A percentile compares a stretch with the other conserved stretches of the same genome.
Conservation (phyloP, 1,284 basidiomycete genomes). For the Trichosporon sp. region DNA sequence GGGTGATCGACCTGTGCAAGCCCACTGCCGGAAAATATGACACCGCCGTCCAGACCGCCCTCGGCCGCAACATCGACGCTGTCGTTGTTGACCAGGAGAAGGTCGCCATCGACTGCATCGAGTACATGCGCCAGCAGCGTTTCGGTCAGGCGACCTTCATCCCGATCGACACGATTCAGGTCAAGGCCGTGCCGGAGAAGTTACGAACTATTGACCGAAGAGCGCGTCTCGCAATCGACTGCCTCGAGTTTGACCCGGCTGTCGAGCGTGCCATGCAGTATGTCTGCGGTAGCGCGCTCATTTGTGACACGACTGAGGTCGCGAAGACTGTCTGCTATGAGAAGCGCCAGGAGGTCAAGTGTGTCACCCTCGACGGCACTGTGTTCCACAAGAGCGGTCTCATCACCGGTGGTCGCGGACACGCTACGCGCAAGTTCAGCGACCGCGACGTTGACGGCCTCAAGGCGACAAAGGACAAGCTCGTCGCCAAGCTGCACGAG, state of each 20-base stretch:
- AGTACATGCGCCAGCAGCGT: conserved; percentile 95
- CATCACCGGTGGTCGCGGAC: conserved; percentile 91
- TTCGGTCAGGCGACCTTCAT: conserved; percentile 95
- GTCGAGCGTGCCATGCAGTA: conserved; percentile 94
- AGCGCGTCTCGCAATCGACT: conserved; percentile 89
- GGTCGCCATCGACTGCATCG: conserved; percentile 96
- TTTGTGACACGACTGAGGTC: conserved; percentile 93
- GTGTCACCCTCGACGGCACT: conserved; percentile 94
- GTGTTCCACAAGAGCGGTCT: conserved; percentile 96
- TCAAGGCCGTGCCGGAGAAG: conserved; percentile 91
- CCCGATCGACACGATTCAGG: conserved; percentile 93
- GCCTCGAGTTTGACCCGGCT: conserved; percentile 81
- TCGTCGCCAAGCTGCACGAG: conserved; percentile 78
- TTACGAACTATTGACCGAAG: conserved; percentile 89
- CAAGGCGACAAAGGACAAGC: conserved; percentile 70
- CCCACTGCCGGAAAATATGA: conserved; percentile 92
- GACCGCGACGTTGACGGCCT: conserved; percentile 88
- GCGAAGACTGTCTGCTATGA: conserved; percentile 90
- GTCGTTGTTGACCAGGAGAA: conserved; percentile 96
- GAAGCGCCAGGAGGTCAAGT: conserved; percentile 92
- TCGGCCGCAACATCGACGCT: conserved; percentile 93
- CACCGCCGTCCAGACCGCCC: conserved; percentile 87
- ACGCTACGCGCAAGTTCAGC: conserved; percentile 80
- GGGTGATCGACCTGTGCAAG: conserved; percentile 89
- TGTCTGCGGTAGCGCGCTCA: conserved; percentile 90